phyloP scores from a whole-genome alignment of 176 grass and related monocot genomes.

The Aegilops umbellulata region DNA sequence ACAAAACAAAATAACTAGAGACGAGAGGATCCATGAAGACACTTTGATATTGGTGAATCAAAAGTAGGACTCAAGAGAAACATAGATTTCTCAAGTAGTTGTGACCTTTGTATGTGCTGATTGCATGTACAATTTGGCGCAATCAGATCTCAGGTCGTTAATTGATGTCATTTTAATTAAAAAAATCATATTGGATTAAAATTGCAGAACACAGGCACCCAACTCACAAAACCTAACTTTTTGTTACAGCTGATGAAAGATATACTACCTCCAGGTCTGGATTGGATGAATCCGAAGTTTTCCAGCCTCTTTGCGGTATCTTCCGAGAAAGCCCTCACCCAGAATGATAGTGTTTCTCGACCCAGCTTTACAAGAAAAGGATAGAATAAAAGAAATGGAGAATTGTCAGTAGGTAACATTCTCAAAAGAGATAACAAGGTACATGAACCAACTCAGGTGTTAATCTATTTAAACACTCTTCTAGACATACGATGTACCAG shows the following conservation, averaged over 20 bases:
- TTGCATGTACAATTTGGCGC: background rate
- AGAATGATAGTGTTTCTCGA: slow-evolving; percentile 98
- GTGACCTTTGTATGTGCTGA: background rate
- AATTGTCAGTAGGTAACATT: slow-evolving; percentile 21
- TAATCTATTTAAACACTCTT: background rate
- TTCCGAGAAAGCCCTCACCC: slow-evolving; percentile 99
- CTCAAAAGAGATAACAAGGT: slow-evolving; percentile 6
- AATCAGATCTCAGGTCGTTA: slow-evolving; percentile 3
- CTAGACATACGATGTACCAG: slow-evolving; percentile 4
- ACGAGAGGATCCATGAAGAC: slow-evolving; percentile 1
- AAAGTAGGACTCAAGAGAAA: background rate
- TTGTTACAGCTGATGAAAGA: background rate
- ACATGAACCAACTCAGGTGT: background rate
- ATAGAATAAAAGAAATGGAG: slow-evolving; percentile 3
- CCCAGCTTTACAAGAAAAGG: slow-evolving; percentile 71
- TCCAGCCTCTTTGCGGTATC: slow-evolving; percentile 97
- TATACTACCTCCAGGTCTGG: slow-evolving; percentile 94
- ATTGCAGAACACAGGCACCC: slow-evolving; percentile 13
- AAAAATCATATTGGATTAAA: slow-evolving; percentile 13
- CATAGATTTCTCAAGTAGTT: slow-evolving; percentile 4
- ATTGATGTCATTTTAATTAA: slow-evolving; percentile 16
- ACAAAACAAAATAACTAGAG: background rate
- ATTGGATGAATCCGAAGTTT: slow-evolving; percentile 99
- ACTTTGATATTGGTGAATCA: background rate
- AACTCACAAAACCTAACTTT: slow-evolving; percentile 18